Evolutionary conservation across 805 yeast species (phyloP).

Genomic region (Kodamaea kakaduensis): DNA sequence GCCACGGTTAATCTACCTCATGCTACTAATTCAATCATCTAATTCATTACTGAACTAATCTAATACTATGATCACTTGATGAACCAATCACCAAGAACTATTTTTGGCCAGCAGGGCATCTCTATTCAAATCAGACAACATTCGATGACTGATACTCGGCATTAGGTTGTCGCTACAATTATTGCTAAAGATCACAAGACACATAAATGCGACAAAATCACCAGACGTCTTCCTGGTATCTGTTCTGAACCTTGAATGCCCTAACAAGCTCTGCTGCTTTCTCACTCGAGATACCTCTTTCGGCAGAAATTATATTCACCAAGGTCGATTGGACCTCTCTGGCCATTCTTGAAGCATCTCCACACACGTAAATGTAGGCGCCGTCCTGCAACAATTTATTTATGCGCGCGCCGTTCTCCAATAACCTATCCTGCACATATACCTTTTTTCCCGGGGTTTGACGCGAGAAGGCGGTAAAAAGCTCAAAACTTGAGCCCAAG

Average conservation of each 20-base stretch:
- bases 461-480: constrained; percentile 85
- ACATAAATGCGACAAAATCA: constrained; percentile 29
- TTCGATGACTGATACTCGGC: no score
- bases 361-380: constrained; percentile 92
- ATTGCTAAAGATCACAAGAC: no score
- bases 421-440: constrained; percentile 81
- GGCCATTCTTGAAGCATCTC: constrained; percentile 95
- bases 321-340: constrained; percentile 81
- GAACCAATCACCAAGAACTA: no score
- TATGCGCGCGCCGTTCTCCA: constrained; percentile 49
- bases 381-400: constrained; percentile 57
- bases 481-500: constrained; percentile 60
- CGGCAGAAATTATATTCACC: constrained; percentile 54
- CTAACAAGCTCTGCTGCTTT: constrained; percentile 76
- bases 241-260: constrained; percentile 74
- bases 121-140: no score
- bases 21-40: no score
- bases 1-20: no score
- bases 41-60: no score
- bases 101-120: no score
- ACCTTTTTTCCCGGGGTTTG: constrained; percentile 51
- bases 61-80: no score
- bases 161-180: no score
- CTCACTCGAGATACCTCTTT: constrained; percentile 59
- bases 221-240: constrained; percentile 98